A percentile compares a stretch with the other conserved stretches of the same genome.
phyloP scores from a whole-genome alignment of 2,329 filamentous ascomycete species.

The Verticillium isaacii region DNA sequence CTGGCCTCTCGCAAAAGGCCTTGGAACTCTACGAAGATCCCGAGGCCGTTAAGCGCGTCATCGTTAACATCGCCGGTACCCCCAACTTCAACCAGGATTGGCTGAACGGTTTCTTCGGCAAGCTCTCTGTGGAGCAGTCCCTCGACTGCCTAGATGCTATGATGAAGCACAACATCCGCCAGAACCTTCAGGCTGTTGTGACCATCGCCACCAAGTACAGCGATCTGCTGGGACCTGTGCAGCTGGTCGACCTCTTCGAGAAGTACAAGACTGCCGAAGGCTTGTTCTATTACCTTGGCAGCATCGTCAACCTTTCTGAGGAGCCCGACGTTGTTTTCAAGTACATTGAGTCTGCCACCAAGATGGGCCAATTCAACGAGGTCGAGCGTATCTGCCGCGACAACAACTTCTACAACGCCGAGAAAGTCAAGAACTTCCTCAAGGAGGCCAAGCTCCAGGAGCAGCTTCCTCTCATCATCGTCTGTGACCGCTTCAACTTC shows the following conservation, averaged over 20 bases:
- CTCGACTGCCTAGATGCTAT: constrained; percentile 93
- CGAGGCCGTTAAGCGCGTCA: constrained; percentile 81
- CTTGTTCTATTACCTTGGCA: constrained; percentile 96
- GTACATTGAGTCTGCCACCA: constrained; percentile 96
- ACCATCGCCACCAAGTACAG: constrained; percentile 98
- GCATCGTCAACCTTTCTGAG: constrained; percentile 94
- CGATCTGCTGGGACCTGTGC: constrained; percentile 82
- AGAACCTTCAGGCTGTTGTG: constrained; percentile 91
- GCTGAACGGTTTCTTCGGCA: constrained; percentile 88
- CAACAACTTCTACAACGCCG: constrained; percentile 81
- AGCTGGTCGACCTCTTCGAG: constrained; percentile 89
- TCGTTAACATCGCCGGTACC: constrained; percentile 74
- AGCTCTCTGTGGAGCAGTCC: constrained; percentile 91
- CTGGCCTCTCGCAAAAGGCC: constrained; percentile 79
- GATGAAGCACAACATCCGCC: constrained; percentile 93
- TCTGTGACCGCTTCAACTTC: constrained; percentile 99
- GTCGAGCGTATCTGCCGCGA: constrained; percentile 97
- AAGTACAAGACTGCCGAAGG: constrained; percentile 97
- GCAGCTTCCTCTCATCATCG: constrained; percentile 93
- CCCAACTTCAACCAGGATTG: constrained; percentile 89
- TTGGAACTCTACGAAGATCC: constrained; percentile 94
- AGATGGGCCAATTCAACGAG: constrained; percentile 89
- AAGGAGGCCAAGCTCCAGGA: constrained; percentile 92
- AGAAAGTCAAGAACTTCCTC: constrained; percentile 98
- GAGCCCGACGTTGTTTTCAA: constrained; percentile 97